Evolutionary conservation across 108 stramenopile genomes (phyloP).

Genomic region (Nannochloropsis salina): DNA sequence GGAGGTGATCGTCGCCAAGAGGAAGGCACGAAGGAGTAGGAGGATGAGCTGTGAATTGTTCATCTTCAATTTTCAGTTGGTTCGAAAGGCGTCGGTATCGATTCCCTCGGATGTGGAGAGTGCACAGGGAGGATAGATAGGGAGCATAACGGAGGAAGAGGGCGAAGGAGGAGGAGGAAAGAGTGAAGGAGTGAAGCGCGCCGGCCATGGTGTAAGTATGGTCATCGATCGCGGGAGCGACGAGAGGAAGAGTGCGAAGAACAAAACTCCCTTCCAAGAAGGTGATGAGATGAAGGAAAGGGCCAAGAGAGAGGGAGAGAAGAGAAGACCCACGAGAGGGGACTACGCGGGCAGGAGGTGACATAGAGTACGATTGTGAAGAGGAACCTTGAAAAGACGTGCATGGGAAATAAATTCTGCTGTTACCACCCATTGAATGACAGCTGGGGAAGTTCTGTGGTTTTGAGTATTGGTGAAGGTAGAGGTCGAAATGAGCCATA

Average conservation of each 20-base stretch:
- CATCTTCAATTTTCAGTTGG: background rate
- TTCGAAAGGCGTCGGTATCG: background rate
- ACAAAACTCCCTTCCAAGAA: background rate
- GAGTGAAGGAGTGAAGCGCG: background rate
- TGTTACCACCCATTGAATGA: too few species aligned
- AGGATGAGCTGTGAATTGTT: background rate
- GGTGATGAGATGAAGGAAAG: background rate
- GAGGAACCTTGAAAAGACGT: too few species aligned
- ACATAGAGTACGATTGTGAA: too few species aligned
- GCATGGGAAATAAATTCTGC: too few species aligned
- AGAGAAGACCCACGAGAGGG: background rate
- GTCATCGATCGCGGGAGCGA: conserved; percentile 7
- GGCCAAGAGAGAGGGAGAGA: background rate
- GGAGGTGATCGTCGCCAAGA: background rate
- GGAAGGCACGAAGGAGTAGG: background rate
- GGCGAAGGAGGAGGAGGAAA: background rate
- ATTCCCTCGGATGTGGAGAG: background rate
- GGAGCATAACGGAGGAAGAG: background rate
- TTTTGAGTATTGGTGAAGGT: too few species aligned
- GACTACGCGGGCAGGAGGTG: too few species aligned
- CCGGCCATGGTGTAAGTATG: background rate
- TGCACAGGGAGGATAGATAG: background rate
- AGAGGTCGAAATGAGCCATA: too few species aligned
- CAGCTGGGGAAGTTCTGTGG: too few species aligned
- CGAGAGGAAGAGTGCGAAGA: background rate